Conservation (phyloP, 2,329 filamentous ascomycete genomes). For the Ophiocordyceps camponoti-rufipedis region DNA sequence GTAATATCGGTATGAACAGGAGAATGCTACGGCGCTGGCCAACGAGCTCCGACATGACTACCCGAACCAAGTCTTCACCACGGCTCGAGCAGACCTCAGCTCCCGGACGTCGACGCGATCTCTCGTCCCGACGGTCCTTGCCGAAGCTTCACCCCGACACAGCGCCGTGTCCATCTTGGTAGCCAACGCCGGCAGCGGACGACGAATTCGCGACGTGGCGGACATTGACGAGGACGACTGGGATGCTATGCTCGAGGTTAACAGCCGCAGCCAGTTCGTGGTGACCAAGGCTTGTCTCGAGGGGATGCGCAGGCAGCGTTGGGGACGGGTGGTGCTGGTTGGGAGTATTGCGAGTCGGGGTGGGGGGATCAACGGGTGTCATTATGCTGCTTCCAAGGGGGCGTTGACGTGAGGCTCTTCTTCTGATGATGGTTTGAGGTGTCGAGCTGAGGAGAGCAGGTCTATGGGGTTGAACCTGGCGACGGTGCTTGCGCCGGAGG, state of each 20-base stretch:
- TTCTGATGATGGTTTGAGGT: not conserved
- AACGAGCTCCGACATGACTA: conserved; percentile 8
- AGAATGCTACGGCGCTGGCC: conserved; percentile 12
- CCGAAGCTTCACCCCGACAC: conserved; percentile 7
- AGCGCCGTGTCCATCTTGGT: conserved; percentile 13
- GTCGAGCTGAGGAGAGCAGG: conserved; percentile 4
- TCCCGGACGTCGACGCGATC: conserved; percentile 8
- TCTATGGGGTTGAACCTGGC: conserved; percentile 16
- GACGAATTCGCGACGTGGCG: conserved; percentile 14
- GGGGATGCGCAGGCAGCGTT: conserved; percentile 13
- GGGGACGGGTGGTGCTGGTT: conserved; percentile 14
- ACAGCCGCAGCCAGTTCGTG: conserved; percentile 15
- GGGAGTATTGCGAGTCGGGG: conserved; percentile 15
- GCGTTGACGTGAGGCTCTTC: conserved; percentile 7
- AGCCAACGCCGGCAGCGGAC: conserved; percentile 14
- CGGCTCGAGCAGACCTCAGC: conserved; percentile 10
- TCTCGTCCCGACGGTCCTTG: conserved; percentile 7
- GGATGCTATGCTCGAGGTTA: conserved; percentile 17
- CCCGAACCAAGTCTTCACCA: conserved; percentile 11
- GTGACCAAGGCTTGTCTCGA: conserved; percentile 13
- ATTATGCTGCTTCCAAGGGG: conserved; percentile 17
- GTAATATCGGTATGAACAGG: conserved; percentile 5
- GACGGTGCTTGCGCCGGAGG: conserved; percentile 13
- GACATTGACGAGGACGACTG: conserved; percentile 17
- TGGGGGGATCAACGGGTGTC: conserved; percentile 16